Percentiles rank a stretch among this genome's conserved stretches.
These are phyloP conservation scores for Mrakia gelida DNA, from an alignment of 768 basidiomycete genomes.

Conservation along the genomic window DNA sequence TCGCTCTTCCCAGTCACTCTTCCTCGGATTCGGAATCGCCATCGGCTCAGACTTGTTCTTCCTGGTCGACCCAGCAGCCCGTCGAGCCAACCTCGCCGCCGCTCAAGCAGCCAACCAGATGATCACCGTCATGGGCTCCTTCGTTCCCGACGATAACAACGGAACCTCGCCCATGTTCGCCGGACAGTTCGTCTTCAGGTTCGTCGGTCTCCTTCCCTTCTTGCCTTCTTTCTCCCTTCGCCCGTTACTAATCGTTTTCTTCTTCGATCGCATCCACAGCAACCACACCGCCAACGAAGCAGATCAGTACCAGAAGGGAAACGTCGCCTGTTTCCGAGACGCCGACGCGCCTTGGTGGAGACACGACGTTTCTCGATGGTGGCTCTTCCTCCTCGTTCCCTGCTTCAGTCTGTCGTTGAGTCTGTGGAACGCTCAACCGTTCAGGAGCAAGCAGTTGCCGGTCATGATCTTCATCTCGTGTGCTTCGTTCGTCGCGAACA, in stretches of 20 bases:
- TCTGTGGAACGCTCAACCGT: neutral
- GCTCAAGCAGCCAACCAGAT: constrained; percentile 45
- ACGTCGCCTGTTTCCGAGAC: constrained; percentile 2
- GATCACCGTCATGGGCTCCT: constrained; percentile 64
- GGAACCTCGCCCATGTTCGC: constrained; percentile 16
- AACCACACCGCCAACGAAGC: constrained; percentile 13
- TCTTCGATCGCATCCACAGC: too few relatives aligned
- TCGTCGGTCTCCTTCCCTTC: neutral
- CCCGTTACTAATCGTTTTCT: too few relatives aligned
- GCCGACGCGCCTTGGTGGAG: constrained; percentile 14
- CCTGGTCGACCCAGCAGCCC: constrained; percentile 4
- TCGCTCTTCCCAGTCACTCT: constrained; percentile 8
- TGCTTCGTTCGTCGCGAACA: constrained; percentile 13
- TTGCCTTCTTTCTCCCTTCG: too few relatives aligned
- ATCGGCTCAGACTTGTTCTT: constrained; percentile 26
- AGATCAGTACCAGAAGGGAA: neutral
- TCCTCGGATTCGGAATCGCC: constrained; percentile 19
- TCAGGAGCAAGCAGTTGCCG: neutral
- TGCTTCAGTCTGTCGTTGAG: neutral
- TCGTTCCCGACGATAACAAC: constrained; percentile 3
- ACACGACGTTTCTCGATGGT: constrained; percentile 15
- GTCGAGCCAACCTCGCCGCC: neutral
- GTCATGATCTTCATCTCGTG: constrained; percentile 15
- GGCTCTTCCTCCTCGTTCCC: constrained; percentile 17
- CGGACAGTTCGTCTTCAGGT: constrained; percentile 19